These are phyloP conservation scores for Monosiga brevicollis DNA, from an alignment of 78 protist species.

Conservation along the genomic window DNA sequence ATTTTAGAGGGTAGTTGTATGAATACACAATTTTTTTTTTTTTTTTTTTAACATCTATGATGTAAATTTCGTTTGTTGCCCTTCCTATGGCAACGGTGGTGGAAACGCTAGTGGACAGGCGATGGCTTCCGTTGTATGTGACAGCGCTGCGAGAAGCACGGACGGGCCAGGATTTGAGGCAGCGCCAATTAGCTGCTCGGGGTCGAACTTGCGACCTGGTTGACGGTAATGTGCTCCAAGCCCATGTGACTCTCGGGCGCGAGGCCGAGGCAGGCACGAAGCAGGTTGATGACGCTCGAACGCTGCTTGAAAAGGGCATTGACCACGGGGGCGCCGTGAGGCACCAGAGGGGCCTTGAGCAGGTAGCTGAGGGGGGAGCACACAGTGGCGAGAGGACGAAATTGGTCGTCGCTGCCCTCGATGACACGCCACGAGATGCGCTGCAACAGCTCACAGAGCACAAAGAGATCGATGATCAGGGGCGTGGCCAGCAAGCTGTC, in stretches of 20 bases:
- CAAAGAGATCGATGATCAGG: conserved; percentile 89
- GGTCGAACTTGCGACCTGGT: neutral
- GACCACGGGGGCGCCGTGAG: conserved; percentile 84
- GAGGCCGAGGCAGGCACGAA: conserved; percentile 91
- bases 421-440: conserved; percentile 61
- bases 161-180: too few species aligned
- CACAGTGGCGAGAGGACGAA: conserved; percentile 68
- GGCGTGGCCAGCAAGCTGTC: conserved; percentile 94
- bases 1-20: too few species aligned
- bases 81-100: too few species aligned
- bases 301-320: conserved; percentile 94
- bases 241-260: conserved; percentile 85
- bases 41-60: too few species aligned
- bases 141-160: too few species aligned
- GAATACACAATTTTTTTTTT: too few species aligned
- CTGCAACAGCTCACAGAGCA: conserved; percentile 73
- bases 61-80: too few species aligned
- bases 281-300: conserved; percentile 67
- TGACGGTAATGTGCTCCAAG: conserved; percentile 62
- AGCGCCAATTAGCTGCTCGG: neutral
- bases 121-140: too few species aligned
- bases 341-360: conserved; percentile 92
- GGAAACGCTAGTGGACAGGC: too few species aligned
- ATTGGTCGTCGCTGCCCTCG: conserved; percentile 34
- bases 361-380: conserved; percentile 70